Percentiles rank a stretch among this genome's conserved stretches.
These are phyloP conservation scores for Pseudophaeomoniella oleicola DNA, from an alignment of 2,329 filamentous ascomycete genomes.

Conservation along the genomic window DNA sequence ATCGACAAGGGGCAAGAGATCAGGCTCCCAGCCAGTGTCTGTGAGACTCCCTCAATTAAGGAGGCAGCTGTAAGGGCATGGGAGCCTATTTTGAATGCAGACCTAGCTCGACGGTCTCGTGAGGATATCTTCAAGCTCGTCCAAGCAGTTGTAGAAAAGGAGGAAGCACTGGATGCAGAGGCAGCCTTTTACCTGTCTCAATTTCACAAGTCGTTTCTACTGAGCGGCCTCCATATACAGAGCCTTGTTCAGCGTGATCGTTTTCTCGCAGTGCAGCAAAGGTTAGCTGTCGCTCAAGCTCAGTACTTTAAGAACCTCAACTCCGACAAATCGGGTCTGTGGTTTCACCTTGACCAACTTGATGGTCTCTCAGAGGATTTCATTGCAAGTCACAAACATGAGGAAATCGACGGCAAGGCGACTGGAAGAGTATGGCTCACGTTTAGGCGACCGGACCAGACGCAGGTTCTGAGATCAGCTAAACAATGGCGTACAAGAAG, in stretches of 20 bases:
- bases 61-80: slow-evolving; percentile 62
- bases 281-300: background rate
- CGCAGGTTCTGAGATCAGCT: background rate
- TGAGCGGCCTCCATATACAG: slow-evolving; percentile 28
- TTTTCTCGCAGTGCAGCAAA: background rate
- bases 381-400: background rate
- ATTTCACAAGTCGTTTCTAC: slow-evolving; percentile 30
- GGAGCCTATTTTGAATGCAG: slow-evolving; percentile 48
- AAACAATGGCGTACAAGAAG: background rate
- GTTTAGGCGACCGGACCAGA: background rate
- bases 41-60: slow-evolving; percentile 49
- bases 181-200: slow-evolving; percentile 29
- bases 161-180: slow-evolving; percentile 27
- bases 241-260: too few relatives aligned
- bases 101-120: slow-evolving; percentile 30
- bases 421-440: background rate
- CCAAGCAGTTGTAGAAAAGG: slow-evolving; percentile 25
- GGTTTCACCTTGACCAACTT: background rate
- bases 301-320: background rate
- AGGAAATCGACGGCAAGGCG: background rate
- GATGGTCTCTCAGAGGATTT: background rate
- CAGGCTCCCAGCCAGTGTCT: slow-evolving; percentile 66
- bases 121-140: slow-evolving; percentile 31
- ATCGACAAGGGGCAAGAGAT: slow-evolving; percentile 48
- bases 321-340: background rate